Percentiles rank a stretch among this genome's conserved stretches.
Evolutionary conservation across 805 yeast species (phyloP).

Genomic region (Zygotorulaspora florentina): DNA sequence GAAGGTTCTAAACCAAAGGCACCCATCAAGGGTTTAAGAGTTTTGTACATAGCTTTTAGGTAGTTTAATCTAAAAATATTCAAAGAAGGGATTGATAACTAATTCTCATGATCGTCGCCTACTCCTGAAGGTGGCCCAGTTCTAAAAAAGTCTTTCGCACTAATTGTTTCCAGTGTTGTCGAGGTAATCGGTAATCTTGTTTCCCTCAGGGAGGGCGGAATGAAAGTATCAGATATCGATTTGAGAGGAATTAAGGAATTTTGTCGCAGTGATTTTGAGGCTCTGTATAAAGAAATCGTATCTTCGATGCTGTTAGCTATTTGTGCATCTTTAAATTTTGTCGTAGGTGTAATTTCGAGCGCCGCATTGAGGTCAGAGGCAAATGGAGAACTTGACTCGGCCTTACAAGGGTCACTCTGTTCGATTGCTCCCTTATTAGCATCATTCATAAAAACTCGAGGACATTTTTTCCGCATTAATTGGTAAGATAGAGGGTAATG

Average conservation of each 20-base stretch:
- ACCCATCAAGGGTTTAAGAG: no score
- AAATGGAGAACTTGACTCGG: not conserved
- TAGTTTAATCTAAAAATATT: not conserved
- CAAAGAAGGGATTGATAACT: not conserved
- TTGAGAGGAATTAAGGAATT: not conserved
- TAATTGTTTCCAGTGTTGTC: conserved; percentile 17
- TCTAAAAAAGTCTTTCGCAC: conserved; percentile 11
- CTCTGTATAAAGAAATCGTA: not conserved
- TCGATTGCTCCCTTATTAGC: conserved; percentile 11
- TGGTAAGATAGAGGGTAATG: conserved; percentile 43
- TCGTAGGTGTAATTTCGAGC: not conserved
- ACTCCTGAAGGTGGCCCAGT: not conserved
- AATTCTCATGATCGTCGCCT: not conserved
- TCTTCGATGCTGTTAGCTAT: not conserved
- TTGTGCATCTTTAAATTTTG: not conserved
- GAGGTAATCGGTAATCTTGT: conserved; percentile 16
- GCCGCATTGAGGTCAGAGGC: not conserved
- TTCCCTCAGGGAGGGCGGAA: conserved; percentile 14
- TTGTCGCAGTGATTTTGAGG: conserved; percentile 1
- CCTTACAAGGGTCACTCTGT: not conserved
- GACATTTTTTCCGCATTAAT: conserved; percentile 19
- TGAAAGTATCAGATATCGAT: not conserved
- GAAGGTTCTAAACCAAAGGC: not conserved
- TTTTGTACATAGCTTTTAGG: no score
- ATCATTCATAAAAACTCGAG: conserved; percentile 17